These are phyloP conservation scores for Xerocomellus intermedius DNA, from an alignment of 768 basidiomycete genomes.

Conservation along the genomic window DNA sequence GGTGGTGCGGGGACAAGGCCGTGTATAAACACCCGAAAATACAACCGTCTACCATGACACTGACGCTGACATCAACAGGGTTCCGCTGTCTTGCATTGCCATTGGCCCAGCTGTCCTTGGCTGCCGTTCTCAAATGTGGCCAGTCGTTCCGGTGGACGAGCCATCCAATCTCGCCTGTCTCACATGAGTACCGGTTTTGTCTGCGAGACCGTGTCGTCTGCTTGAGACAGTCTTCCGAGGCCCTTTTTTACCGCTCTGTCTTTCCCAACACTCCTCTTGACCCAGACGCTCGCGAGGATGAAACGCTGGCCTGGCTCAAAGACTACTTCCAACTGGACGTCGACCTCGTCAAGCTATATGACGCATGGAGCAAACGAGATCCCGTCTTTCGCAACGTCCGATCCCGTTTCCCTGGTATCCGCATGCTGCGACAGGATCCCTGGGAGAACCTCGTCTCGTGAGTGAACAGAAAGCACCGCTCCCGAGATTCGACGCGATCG, in stretches of 20 bases:
- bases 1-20: slow-evolving; percentile 3
- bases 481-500: slow-evolving; percentile 9
- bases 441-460: slow-evolving; percentile 96
- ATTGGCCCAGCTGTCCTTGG: slow-evolving; percentile 69
- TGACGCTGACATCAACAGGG: slow-evolving; percentile 27
- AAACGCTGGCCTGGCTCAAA: slow-evolving; percentile 71
- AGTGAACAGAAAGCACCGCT: slow-evolving; percentile 32
- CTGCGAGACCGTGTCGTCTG: slow-evolving; percentile 82
- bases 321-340: slow-evolving; percentile 90
- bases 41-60: slow-evolving; percentile 7
- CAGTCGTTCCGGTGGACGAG: slow-evolving; percentile 85
- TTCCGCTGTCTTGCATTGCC: slow-evolving; percentile 63
- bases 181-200: slow-evolving; percentile 78
- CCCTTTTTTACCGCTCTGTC: slow-evolving; percentile 68
- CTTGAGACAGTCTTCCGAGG: slow-evolving; percentile 64
- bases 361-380: slow-evolving; percentile 72
- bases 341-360: slow-evolving; percentile 69
- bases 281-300: slow-evolving; percentile 44
- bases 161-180: slow-evolving; percentile 29
- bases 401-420: slow-evolving; percentile 72
- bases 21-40: slow-evolving; percentile 11
- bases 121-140: slow-evolving; percentile 76
- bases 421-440: slow-evolving; percentile 89
- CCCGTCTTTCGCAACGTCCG: slow-evolving; percentile 66
- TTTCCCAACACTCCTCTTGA: slow-evolving; percentile 50